Evolutionary conservation across 495 filamentous ascomycete species (phyloP), one percentile per base, ranked within the genome.

Genomic region (Achaetomiella virescens): DNA sequence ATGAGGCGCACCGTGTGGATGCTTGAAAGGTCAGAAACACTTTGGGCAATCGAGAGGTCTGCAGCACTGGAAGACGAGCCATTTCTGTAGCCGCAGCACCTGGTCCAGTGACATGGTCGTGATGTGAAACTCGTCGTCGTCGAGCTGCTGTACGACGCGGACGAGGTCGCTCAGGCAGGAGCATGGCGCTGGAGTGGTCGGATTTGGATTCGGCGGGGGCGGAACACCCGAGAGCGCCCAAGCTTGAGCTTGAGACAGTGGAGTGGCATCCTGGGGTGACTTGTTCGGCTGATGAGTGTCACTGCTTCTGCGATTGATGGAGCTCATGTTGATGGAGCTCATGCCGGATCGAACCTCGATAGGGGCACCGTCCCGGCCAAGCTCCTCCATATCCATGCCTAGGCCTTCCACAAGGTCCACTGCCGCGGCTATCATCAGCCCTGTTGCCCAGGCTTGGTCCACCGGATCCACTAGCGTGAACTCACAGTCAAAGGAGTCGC

Each of bases 21-120:
- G 21, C n/a, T 48, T 1, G 42, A 22, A 5, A 38, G 55, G 7
- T n/a, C 29, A 2, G n/a, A 48, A 21, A 29, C 55, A 58, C 1
- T 31, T 29, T 4, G 48, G 33, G 41, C 55, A 58, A 49, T 58
- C 55, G 15, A 58, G 48, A 6, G 49, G 31, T 24, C 18, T 48
- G 48, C 55, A 58, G 43, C 55, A 58, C 40, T 58, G 48, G 18
- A 52, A 58, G 15, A 58, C 36, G 41, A 58, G 48, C 48, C 49
- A 58, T 24, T 58, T 58, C 24, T 58, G 48, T 4, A 58, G 40
- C 33, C 47, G 55, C 8, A 58, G 25, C 20, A 52, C 48, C 33
- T 52, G 48, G 35, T 58, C 55, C 17, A 58, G 55, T 1, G 55
- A 48, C 12, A 58, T n/a, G 33, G 41, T 58, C 12, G 43, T 48